These are phyloP conservation scores for Articulospora tetracladia DNA, from an alignment of 495 filamentous ascomycete genomes.

Conservation along the genomic window DNA sequence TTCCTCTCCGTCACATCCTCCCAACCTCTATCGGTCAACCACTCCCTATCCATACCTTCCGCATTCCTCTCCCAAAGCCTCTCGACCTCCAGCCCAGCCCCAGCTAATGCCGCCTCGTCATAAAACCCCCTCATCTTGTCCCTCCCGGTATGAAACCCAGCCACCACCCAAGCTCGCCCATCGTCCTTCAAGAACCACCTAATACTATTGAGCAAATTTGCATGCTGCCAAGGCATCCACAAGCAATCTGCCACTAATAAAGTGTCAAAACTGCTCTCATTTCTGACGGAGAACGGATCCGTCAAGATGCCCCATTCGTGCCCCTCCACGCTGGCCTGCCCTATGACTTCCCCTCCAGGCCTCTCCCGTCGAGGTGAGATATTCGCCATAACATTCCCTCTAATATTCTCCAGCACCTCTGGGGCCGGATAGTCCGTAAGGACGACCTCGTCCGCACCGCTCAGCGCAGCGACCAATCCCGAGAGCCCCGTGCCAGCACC, in stretches of 20 bases:
- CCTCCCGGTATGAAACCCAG: slow-evolving; percentile 83
- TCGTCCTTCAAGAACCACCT: slow-evolving; percentile 60
- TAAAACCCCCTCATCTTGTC: slow-evolving; percentile 71
- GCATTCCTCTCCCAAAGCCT: slow-evolving; percentile 72
- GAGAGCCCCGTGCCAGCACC: slow-evolving; percentile 71
- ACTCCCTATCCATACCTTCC: slow-evolving; percentile 60
- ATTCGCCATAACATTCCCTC: slow-evolving; percentile 47
- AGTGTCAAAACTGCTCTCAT: slow-evolving; percentile 55
- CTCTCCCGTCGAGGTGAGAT: background rate
- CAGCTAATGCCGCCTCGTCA: slow-evolving; percentile 44
- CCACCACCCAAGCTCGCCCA: slow-evolving; percentile 56
- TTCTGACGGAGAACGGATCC: slow-evolving; percentile 46
- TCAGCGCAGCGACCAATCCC: slow-evolving; percentile 61
- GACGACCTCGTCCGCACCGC: slow-evolving; percentile 58
- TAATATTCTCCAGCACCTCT: slow-evolving; percentile 56
- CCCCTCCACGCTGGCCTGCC: slow-evolving; percentile 43
- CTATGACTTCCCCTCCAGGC: slow-evolving; percentile 1
- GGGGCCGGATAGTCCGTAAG: slow-evolving; percentile 76
- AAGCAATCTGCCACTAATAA: slow-evolving; percentile 80
- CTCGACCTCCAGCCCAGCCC: slow-evolving; percentile 63
- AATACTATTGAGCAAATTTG: slow-evolving; percentile 65
- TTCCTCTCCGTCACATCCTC: slow-evolving; percentile 67
- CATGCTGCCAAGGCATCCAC: slow-evolving; percentile 81
- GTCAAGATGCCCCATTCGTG: slow-evolving; percentile 68
- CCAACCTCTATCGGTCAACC: slow-evolving; percentile 54